These are phyloP conservation scores for Aspergillus cejpii DNA, from an alignment of 2,329 filamentous ascomycete genomes.

Conservation along the genomic window DNA sequence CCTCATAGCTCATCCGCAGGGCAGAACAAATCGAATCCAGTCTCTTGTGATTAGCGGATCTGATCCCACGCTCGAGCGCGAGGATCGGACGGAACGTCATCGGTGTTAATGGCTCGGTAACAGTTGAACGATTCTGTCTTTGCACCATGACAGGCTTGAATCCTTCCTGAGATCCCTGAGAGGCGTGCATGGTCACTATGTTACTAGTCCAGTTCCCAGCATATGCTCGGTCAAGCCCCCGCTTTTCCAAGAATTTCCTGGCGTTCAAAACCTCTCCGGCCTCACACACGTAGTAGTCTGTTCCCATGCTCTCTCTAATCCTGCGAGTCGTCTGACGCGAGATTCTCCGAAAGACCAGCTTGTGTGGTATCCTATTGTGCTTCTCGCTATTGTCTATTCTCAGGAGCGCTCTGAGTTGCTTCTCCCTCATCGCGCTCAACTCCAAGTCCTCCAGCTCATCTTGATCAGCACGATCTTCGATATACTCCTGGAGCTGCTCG, in stretches of 20 bases:
- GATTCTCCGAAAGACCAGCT: constrained; percentile 25
- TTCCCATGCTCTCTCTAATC: constrained; percentile 5
- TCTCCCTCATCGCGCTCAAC: constrained; percentile 30
- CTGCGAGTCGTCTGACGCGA: constrained; percentile 16
- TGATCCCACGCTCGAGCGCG: background rate
- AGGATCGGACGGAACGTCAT: background rate
- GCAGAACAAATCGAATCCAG: background rate
- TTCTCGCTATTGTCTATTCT: constrained; percentile 29
- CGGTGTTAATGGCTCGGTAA: background rate
- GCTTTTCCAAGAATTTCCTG: constrained; percentile 26
- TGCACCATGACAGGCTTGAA: too few relatives aligned
- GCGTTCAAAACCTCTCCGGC: constrained; percentile 28
- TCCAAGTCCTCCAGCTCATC: constrained; percentile 23
- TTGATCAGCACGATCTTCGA: constrained; percentile 22
- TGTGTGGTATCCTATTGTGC: constrained; percentile 19
- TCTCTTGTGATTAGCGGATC: background rate
- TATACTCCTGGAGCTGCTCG: constrained; percentile 13
- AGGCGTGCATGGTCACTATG: constrained; percentile 16
- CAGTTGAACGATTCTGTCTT: constrained; percentile 1
- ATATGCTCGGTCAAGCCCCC: constrained; percentile 23
- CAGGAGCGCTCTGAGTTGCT: constrained; percentile 30
- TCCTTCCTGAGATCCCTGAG: too few relatives aligned
- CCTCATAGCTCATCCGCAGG: background rate
- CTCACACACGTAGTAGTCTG: constrained; percentile 27
- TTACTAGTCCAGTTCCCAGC: constrained; percentile 32